Base-by-base conservation (phyloP, 371 early-diverging fungal genomes). In the Syncephalastrum racemosum region DNA sequence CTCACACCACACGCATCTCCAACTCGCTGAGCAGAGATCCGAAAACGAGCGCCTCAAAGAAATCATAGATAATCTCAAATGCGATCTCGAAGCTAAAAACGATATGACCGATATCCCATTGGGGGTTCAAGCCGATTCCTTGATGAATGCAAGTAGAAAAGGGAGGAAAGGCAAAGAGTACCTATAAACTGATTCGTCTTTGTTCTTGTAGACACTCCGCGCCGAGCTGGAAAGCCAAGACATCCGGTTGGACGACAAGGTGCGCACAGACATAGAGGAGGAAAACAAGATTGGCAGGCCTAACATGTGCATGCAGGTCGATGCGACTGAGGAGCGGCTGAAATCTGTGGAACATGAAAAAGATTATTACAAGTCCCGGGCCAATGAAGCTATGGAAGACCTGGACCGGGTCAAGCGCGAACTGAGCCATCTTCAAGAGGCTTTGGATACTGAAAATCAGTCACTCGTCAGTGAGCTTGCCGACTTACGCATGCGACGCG, bases 1-100 rank as follows among this genome's bases (percentile, higher is more conserved):
- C 16, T 75, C 79, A 2, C 77, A 74, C 27, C 51, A 67, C 25
- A 67, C 74, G 13, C 79, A 81, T 42, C 58, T 68, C 39, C 70
- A 81, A 52, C 56, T 81, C 22, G 78, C 69, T 22, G 75, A 77
- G 64, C 77, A 79, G 49, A 63, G 71, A 18, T 66, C 71, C 15
- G 82, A 81, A 58, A 81, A 81, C 46, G 70, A 75, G 46, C 70
- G 68, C 19, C 53, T 81, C 3, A 75, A 75, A 48, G 73, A 72
- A 25, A 70, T 77, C n/a, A 79, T 81, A 54, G 78, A 79, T 60
- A 62, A 56, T 27, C 53, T 81, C 4, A 73, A 71, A 23, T 65
- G 52, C 22, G 79, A 81, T 60, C 49, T 81, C 20, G 76, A 77
- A 68, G 75, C 65, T 4, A 59, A 71, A 47, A 57, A 58, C 36